Base-by-base conservation (phyloP, 768 basidiomycete genomes). In the Brasilioporus rufonigricans region DNA sequence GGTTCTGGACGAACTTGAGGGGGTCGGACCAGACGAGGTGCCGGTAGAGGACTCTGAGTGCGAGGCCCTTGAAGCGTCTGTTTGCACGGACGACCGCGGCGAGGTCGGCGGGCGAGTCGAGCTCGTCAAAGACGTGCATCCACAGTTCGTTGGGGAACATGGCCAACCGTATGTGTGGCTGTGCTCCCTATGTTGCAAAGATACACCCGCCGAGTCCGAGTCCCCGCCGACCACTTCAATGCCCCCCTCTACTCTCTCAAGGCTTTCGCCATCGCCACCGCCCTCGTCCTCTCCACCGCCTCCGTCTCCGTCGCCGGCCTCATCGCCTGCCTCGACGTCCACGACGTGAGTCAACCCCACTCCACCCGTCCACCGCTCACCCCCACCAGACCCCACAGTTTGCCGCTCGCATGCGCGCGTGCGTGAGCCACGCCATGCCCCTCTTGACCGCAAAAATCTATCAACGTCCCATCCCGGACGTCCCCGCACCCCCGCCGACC, bases 231-330 rank as follows among this genome's bases (percentile, higher is more conserved):
- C 53, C 66, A 71, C 35, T 78, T 79, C 60, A 81, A 29, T 9
- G 27, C 27, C 27, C 27, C 27, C 5, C 27, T 29, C 27, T 77
- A 83, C 58, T 78, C 80, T 1, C 71, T 80, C 5, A 86, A 86
- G 59, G 88, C 87, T 0, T 83, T 91, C 38, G 73, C 77, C 3
- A 76, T 88, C 39, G 86, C 88, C 5, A 89, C 88, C 0, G 62
- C 78, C 11, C 62, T 86, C 32, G 87, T 89, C 24, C 61, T 76
- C 0, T 67, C 76, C 4, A 73, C 79, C 24, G 85, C 80, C 0
- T 66, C 74, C 6, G 71, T 66, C 0, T 66, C 80, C 5, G 70
- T 82, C 3, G 77, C 73, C 61, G 77, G 78, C 1, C 74, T 87
- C 27, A 80, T 83, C 67, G 65, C 71, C 13, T 72, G 73, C 43